A percentile compares a stretch with the other conserved stretches of the same genome.
Conservation (phyloP, 176 grass and related monocot genomes). For the Luzula sylvatica region DNA sequence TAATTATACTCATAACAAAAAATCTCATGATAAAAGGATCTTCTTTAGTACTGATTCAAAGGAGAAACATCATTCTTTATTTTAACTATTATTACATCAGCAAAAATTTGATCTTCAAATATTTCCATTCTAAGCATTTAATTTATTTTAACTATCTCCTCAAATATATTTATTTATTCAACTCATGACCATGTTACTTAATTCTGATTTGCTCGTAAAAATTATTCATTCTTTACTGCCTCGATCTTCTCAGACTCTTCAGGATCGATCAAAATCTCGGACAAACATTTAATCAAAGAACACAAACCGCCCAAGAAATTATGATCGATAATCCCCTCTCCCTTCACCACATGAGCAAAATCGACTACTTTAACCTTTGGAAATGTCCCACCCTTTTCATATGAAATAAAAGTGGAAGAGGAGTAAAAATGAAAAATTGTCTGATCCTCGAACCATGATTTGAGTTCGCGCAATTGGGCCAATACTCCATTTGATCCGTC, state of each 20-base stretch:
- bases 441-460: slow-evolving; percentile 86
- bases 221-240: too few relatives aligned
- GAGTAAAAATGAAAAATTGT: slow-evolving; percentile 90
- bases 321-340: slow-evolving; percentile 72
- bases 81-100: too few relatives aligned
- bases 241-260: background rate
- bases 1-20: too few relatives aligned
- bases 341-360: slow-evolving; percentile 64
- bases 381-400: slow-evolving; percentile 23
- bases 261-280: slow-evolving; percentile 39
- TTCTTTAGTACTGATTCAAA: too few relatives aligned
- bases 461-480: slow-evolving; percentile 64
- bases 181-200: too few relatives aligned
- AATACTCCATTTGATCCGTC: slow-evolving; percentile 45
- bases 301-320: slow-evolving; percentile 83
- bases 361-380: slow-evolving; percentile 68
- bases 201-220: too few relatives aligned
- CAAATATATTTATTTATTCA: too few relatives aligned
- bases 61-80: too few relatives aligned
- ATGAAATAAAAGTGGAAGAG: slow-evolving; percentile 49
- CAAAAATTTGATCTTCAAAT: too few relatives aligned
- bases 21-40: too few relatives aligned
- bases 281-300: slow-evolving; percentile 65
- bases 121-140: too few relatives aligned
- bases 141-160: too few relatives aligned